Evolutionary conservation across 129 eudicot genomes (phyloP).

Genomic region (sunflower (Helianthus annuus)): HanXRQr2.0-SUNRISE NC_035448.2:170997249-170997748

Average conservation of each 20-base stretch:
- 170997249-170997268: slow-evolving; percentile 67
- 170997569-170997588: not conserved
- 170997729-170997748: slow-evolving; percentile 60
- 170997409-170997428: not conserved
- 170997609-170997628: not conserved
- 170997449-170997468: not conserved
- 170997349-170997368: not conserved
- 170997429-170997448: not conserved
- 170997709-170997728: slow-evolving; percentile 53
- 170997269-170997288: slow-evolving; percentile 11
- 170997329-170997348: not conserved
- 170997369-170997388: not conserved
- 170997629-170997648: not conserved
- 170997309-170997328: not conserved
- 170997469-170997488: not conserved
- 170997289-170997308: not conserved
- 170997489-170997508: not conserved
- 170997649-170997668: not conserved
- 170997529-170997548: not conserved
- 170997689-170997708: slow-evolving; percentile 63
- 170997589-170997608: not conserved
- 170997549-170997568: not conserved
- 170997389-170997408: not conserved
- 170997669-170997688: slow-evolving; percentile 46
- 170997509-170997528: not conserved